Evolutionary conservation across 148 eudicot species (phyloP), one percentile per base, ranked within the genome.

Genomic region (Rhododendron ovatum): DNA sequence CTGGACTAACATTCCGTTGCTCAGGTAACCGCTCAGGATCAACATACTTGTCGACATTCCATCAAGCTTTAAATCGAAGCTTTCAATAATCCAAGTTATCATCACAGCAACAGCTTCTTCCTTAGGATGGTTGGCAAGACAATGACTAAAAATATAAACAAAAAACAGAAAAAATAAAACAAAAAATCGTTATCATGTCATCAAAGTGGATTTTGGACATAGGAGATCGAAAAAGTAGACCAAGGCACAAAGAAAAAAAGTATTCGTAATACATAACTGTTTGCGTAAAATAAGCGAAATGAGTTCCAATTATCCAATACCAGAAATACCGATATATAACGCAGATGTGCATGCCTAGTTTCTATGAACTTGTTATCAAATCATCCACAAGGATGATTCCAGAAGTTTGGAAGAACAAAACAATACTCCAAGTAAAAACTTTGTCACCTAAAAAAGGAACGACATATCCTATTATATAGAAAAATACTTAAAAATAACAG

Each of bases 11-110:
- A 55, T 55, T 17, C 7, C 35, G 75, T 57, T 82, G 88, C 88
- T 86, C 82, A 76, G 85, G 15, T 86, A 86, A 86, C 84, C 81
- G 81, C 88, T 86, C 88, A 86, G 87, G 71, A 59, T 86, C 82
- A 12, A 82, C 85, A 43, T 43, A 74, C 57, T 48, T 82, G 84
- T 18, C 74, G 22, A 86, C 48, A 17, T 73, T 20, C 82, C 88
- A 86, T 41, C 45, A 75, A 82, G 85, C 43, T 55, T 53, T 37
- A n/a, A 1, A 45, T 12, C 37, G 50, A 55, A 82, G 59, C 82
- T 74, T 53, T 82, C 78, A 73, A 79, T 77, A 45, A 8, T 22
- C n/a, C 14, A n/a, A 85, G 74, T 20, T 57, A 78, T 78, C 86
- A 85, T 85, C 86, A 85, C 55, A 79, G 82, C 87, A 85, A 77